A percentile compares a stretch with the other conserved stretches of the same genome.
These are phyloP conservation scores for Phaseolus coccineus DNA, from an alignment of 331 rosid genomes.

Conservation along the genomic window DNA sequence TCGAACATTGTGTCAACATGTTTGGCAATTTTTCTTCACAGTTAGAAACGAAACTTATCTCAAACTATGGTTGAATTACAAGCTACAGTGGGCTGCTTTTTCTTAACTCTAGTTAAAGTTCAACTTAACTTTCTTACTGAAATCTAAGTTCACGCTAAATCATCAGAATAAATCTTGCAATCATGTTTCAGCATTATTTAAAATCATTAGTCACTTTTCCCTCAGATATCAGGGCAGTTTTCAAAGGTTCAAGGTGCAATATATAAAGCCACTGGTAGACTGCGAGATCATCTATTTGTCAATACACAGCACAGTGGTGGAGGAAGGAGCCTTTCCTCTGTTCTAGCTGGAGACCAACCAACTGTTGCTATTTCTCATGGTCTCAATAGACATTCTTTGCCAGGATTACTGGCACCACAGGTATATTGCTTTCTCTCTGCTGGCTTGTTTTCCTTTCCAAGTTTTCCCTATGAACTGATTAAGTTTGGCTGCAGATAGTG, in stretches of 20 bases:
- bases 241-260: conserved; percentile 88
- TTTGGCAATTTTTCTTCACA: too few species aligned
- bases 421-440: conserved; percentile 51
- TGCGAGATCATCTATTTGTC: conserved; percentile 76
- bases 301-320: conserved; percentile 55
- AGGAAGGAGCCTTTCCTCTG: conserved; percentile 47
- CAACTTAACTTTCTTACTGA: too few species aligned
- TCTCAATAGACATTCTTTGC: conserved; percentile 54
- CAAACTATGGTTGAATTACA: too few species aligned
- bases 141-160: background rate
- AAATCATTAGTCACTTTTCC: conserved; percentile 7
- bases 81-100: too few species aligned
- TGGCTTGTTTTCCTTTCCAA: conserved; percentile 33
- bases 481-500: conserved; percentile 60
- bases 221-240: conserved; percentile 83
- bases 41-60: too few species aligned
- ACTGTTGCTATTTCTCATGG: conserved; percentile 49
- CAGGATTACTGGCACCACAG: conserved; percentile 67
- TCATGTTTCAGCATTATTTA: conserved; percentile 35
- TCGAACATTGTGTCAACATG: too few species aligned
- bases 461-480: conserved; percentile 17
- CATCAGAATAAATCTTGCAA: conserved; percentile 17
- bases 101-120: too few species aligned
- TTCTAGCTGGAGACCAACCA: conserved; percentile 48
- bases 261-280: conserved; percentile 80